phyloP scores from a whole-genome alignment of 306 rosid genomes.

The Chamaecrista fasciculata region DNA sequence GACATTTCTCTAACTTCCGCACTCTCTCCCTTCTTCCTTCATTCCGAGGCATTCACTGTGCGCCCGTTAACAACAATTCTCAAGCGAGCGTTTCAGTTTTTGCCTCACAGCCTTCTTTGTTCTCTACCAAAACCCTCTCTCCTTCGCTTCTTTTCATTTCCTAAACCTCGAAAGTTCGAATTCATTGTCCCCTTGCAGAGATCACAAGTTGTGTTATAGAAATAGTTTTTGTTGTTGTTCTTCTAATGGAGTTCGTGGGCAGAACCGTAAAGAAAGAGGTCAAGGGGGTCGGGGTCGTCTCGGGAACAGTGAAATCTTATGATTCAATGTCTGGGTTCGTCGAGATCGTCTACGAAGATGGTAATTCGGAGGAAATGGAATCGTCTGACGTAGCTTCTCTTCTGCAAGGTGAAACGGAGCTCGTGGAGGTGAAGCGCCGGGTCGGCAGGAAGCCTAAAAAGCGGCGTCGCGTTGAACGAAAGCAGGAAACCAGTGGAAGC shows the following conservation, averaged over 20 bases:
- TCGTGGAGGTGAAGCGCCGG: conserved; percentile 27
- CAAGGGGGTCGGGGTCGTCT: conserved; percentile 41
- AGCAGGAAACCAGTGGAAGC: conserved; percentile 25
- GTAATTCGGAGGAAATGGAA: conserved; percentile 67
- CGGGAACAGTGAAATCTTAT: conserved; percentile 79
- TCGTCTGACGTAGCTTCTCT: conserved; percentile 46
- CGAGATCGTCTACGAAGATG: conserved; percentile 60
- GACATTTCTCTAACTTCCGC: conserved; percentile 36
- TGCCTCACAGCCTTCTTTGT: background rate
- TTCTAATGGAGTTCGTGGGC: conserved; percentile 72
- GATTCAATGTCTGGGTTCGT: conserved; percentile 54
- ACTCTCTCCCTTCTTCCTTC: background rate
- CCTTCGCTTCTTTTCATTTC: conserved; percentile 5
- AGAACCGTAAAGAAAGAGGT: conserved; percentile 58
- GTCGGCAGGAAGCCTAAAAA: conserved; percentile 73
- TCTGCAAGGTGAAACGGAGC: conserved; percentile 35
- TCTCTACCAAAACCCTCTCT: conserved; percentile 11
- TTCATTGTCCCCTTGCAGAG: conserved; percentile 17
- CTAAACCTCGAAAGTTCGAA: conserved; percentile 2
- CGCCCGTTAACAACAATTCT: conserved; percentile 45
- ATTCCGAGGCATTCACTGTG: conserved; percentile 15
- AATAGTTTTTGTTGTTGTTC: background rate
- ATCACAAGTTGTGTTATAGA: conserved; percentile 36
- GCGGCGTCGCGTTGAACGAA: conserved; percentile 48
- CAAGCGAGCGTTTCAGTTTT: conserved; percentile 13